Percentiles rank a stretch among this genome's conserved stretches.
Evolutionary conservation across 805 yeast genomes (phyloP).

Genomic region (Teunomyces barrocoloradensis): DNA sequence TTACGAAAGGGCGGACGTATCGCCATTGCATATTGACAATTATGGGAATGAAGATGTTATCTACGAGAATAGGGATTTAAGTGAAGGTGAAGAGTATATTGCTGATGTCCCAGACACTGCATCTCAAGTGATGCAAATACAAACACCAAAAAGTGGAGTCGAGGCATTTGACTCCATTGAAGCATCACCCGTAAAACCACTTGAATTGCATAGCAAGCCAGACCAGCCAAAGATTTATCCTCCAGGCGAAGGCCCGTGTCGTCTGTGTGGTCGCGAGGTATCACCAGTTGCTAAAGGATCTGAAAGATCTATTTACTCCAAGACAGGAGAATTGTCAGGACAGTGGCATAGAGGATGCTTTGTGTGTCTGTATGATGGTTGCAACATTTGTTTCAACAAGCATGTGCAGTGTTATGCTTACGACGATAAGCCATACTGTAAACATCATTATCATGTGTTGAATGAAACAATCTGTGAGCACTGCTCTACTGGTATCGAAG

Average conservation of each 20-base stretch:
- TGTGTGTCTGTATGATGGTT: constrained; percentile 54
- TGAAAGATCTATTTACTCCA: constrained; percentile 73
- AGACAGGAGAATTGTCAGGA: constrained; percentile 79
- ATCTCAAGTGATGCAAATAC: constrained; percentile 2
- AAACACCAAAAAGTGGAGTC: background rate
- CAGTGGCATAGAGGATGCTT: constrained; percentile 95
- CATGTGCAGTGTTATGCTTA: constrained; percentile 70
- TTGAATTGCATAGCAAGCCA: background rate
- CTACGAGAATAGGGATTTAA: background rate
- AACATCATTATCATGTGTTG: constrained; percentile 66
- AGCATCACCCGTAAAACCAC: background rate
- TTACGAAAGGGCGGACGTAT: background rate
- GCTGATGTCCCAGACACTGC: background rate
- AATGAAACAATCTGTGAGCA: constrained; percentile 73
- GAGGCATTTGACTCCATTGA: constrained; percentile 6
- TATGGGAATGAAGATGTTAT: background rate
- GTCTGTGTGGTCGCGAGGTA: constrained; percentile 63
- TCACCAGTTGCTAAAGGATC: constrained; percentile 33
- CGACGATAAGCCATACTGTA: constrained; percentile 80
- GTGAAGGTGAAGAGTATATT: background rate
- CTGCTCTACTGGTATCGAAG: constrained; percentile 81
- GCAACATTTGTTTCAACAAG: constrained; percentile 57
- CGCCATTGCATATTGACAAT: background rate
- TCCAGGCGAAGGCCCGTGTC: constrained; percentile 79
- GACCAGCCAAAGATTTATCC: constrained; percentile 21